Conservation (phyloP, 495 filamentous ascomycete genomes). For the Achaetomiella virescens region DNA sequence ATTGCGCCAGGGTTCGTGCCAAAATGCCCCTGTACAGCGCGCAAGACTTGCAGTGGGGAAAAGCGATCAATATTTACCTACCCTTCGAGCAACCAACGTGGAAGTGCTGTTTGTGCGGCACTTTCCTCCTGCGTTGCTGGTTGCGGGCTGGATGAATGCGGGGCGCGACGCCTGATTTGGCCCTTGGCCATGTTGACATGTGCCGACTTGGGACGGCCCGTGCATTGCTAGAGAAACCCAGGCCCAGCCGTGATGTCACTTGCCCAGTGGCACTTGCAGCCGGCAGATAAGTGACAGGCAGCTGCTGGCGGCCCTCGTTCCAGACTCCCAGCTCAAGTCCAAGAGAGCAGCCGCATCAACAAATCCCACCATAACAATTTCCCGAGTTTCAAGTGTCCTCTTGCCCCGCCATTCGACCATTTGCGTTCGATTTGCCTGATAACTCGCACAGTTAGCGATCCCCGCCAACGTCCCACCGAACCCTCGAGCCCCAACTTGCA, state of each 20-base stretch:
- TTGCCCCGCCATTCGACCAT: neutral
- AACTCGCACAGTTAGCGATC: neutral
- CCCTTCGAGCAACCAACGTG: too few species aligned
- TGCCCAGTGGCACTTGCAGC: neutral
- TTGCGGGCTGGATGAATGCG: neutral
- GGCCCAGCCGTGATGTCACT: slow-evolving; percentile 13
- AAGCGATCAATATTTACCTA: neutral
- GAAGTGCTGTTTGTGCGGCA: slow-evolving; percentile 1
- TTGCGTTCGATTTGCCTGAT: too few species aligned
- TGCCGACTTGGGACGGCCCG: slow-evolving; percentile 4
- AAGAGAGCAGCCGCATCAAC: neutral
- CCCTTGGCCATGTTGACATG: slow-evolving; percentile 14
- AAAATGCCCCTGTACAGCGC: too few species aligned
- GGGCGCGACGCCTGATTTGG: slow-evolving; percentile 7
- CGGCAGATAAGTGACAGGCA: slow-evolving; percentile 1
- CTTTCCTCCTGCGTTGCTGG: neutral
- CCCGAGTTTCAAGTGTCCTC: neutral
- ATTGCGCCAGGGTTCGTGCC: too few species aligned
- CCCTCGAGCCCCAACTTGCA: too few species aligned
- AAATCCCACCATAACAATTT: slow-evolving; percentile 1
- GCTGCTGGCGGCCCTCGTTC: neutral
- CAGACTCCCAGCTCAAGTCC: neutral
- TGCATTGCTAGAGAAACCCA: slow-evolving; percentile 19
- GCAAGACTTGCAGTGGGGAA: too few species aligned
- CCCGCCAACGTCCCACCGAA: too few species aligned